Conservation (phyloP, 257 asterid genomes). For the Pogostemon cablin region DNA sequence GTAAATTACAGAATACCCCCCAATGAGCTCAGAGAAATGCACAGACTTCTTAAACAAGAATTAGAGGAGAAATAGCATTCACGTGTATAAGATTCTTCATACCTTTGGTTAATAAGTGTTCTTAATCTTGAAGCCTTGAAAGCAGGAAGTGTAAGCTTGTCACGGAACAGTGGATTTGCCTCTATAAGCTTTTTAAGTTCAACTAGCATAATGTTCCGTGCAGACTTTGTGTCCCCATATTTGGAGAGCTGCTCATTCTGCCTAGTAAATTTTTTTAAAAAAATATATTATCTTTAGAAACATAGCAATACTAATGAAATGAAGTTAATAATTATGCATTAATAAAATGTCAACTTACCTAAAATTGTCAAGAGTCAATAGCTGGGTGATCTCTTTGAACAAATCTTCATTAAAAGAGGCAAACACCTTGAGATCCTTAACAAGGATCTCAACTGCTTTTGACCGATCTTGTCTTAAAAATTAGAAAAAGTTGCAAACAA, state of each 20-base stretch:
- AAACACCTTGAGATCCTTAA: conserved; percentile 91
- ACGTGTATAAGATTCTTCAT: conserved; percentile 26
- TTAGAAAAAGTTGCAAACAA: conserved; percentile 13
- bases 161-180: conserved; percentile 92
- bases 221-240: conserved; percentile 93
- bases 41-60: conserved; percentile 22
- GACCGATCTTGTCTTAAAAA: conserved; percentile 78
- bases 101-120: conserved; percentile 94
- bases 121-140: conserved; percentile 90
- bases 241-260: conserved; percentile 97
- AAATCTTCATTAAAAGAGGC: conserved; percentile 94
- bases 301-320: not conserved
- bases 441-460: conserved; percentile 92
- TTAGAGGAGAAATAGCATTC: conserved; percentile 15
- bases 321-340: conserved; percentile 17
- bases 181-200: conserved; percentile 90
- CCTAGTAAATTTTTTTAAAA: conserved; percentile 46
- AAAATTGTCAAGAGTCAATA: conserved; percentile 76
- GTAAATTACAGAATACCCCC: conserved; percentile 16
- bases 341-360: conserved; percentile 51
- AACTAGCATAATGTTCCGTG: conserved; percentile 84
- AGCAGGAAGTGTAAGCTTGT: conserved; percentile 76
- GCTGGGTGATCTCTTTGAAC: conserved; percentile 88
- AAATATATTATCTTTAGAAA: conserved; percentile 23
- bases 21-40: conserved; percentile 21